Evolutionary conservation across 495 filamentous ascomycete genomes (phyloP).

Genomic region (Chaetomium tenue): DNA sequence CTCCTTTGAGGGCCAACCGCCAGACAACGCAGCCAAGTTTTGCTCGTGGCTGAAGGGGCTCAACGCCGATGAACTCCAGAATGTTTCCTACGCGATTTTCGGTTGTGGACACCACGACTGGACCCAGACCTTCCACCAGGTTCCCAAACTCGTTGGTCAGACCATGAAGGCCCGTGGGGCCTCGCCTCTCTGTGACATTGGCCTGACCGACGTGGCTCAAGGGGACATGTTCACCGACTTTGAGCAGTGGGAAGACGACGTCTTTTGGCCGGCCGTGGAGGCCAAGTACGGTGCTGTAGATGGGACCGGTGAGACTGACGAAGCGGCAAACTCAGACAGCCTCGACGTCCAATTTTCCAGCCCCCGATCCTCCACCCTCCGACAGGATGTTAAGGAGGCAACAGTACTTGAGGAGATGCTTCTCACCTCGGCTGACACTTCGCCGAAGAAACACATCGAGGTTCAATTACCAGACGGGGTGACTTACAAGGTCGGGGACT

Average conservation of each 20-base stretch:
- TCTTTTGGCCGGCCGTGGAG: conserved; percentile 65
- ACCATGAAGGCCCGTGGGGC: conserved; percentile 51
- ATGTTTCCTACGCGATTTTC: conserved; percentile 63
- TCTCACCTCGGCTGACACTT: conserved; percentile 54
- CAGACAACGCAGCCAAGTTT: conserved; percentile 71
- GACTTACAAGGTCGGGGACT: conserved; percentile 70
- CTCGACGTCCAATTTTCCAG: conserved; percentile 59
- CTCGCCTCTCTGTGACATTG: conserved; percentile 52
- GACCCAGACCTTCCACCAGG: conserved; percentile 67
- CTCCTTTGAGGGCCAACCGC: conserved; percentile 72
- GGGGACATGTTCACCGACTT: conserved; percentile 69
- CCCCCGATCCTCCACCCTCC: conserved; percentile 58
- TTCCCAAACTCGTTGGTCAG: conserved; percentile 63
- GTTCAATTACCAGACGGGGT: conserved; percentile 64
- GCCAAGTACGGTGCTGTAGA: conserved; percentile 43
- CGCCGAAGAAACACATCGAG: conserved; percentile 64
- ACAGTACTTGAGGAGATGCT: conserved; percentile 54
- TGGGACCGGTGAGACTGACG: conserved; percentile 22
- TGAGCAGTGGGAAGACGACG: conserved; percentile 65
- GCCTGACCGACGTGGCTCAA: conserved; percentile 59
- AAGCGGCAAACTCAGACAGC: conserved; percentile 26
- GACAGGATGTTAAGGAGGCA: conserved; percentile 65
- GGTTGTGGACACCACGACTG: conserved; percentile 63
- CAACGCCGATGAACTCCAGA: conserved; percentile 50
- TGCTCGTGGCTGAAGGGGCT: conserved; percentile 61